These are phyloP conservation scores for Gossypioides kirkii DNA, from an alignment of 345 rosid species.

Conservation along the genomic window DNA sequence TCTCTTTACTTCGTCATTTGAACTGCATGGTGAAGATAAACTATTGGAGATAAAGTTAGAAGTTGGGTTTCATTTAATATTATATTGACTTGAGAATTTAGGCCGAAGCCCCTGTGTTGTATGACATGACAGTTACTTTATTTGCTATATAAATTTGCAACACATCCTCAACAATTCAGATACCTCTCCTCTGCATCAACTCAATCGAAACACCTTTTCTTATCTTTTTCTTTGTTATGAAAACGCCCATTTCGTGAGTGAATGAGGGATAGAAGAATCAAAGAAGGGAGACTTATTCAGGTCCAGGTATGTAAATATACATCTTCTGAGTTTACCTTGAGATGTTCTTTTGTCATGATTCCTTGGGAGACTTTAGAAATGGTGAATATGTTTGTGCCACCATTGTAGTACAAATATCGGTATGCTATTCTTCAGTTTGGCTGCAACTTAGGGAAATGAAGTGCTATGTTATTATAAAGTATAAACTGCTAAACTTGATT, in stretches of 20 bases:
- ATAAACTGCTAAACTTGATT: neutral
- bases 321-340: neutral
- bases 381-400: neutral
- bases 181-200: neutral
- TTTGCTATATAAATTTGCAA: neutral
- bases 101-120: neutral
- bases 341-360: constrained; percentile 1
- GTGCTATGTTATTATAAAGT: neutral
- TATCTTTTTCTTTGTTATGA: neutral
- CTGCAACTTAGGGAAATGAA: neutral
- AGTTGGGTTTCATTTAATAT: neutral
- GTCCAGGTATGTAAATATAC: neutral
- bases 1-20: neutral
- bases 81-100: neutral
- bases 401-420: neutral
- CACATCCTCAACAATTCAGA: neutral
- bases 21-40: neutral
- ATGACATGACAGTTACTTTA: neutral
- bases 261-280: neutral
- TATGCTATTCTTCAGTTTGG: neutral
- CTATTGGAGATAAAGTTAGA: neutral
- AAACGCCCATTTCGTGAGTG: neutral
- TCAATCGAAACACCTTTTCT: neutral
- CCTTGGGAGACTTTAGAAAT: neutral
- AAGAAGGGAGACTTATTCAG: neutral